phyloP scores from a whole-genome alignment of 176 grass and related monocot genomes.

The Phyllostachys edulis region DNA sequence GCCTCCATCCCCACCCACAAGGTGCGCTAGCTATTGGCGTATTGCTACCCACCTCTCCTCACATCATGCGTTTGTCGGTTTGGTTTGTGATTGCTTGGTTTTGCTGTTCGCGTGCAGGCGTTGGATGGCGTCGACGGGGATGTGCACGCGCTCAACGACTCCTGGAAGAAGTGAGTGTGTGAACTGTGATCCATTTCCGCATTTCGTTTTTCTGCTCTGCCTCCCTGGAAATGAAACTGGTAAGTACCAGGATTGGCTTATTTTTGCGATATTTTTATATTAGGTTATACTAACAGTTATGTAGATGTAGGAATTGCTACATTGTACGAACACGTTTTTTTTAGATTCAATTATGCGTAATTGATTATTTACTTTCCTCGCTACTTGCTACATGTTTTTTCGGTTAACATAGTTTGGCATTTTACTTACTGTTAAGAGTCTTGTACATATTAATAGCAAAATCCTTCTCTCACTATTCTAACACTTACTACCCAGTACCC shows the following conservation, averaged over 20 bases:
- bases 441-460: too few relatives aligned
- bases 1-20: conserved; percentile 77
- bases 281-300: background rate
- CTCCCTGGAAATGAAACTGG: conserved; percentile 2
- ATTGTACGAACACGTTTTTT: background rate
- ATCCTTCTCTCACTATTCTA: too few relatives aligned
- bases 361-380: background rate
- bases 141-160: conserved; percentile 66
- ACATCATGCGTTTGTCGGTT: background rate
- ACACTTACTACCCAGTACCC: background rate
- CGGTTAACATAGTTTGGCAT: background rate
- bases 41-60: background rate
- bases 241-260: background rate
- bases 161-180: conserved; percentile 78
- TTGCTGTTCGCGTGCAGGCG: conserved; percentile 44
- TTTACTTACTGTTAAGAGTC: background rate
- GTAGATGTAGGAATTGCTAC: background rate
- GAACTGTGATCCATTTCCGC: background rate
- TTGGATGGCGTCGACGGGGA: conserved; percentile 89
- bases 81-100: background rate
- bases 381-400: background rate
- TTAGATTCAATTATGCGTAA: too few relatives aligned
- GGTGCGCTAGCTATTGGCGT: conserved; percentile 27
- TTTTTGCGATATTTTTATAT: background rate
- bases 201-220: background rate